These are phyloP conservation scores for Dictyostelium purpureum DNA, from an alignment of 78 protist genomes.

Conservation along the genomic window DNA sequence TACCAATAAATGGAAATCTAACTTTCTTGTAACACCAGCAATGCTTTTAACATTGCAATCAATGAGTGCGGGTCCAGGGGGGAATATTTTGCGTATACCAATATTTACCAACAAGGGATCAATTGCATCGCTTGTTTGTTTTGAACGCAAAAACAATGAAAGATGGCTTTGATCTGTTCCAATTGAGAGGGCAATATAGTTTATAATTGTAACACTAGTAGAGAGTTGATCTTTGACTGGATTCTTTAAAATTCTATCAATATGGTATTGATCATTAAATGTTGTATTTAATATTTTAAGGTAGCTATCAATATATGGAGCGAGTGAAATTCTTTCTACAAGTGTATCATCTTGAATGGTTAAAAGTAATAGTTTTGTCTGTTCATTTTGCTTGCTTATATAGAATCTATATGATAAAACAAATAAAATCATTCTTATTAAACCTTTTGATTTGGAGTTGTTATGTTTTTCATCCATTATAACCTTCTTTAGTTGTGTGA, in stretches of 20 bases:
- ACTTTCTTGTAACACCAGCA: neutral
- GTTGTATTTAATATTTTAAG: neutral
- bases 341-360: neutral
- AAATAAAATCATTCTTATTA: conserved; percentile 39
- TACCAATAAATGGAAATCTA: neutral
- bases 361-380: neutral
- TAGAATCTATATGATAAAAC: neutral
- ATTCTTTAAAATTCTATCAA: neutral
- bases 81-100: neutral
- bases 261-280: neutral
- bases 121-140: neutral
- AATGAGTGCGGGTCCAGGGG: neutral
- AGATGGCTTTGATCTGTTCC: conserved; percentile 1
- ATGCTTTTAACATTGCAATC: neutral
- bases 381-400: too few species aligned
- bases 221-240: neutral
- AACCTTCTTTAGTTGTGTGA: neutral
- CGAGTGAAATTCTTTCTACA: neutral
- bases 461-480: neutral
- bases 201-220: neutral
- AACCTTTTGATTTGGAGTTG: neutral
- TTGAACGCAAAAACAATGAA: neutral
- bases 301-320: neutral
- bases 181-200: conserved; percentile 14
- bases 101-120: neutral